These are phyloP conservation scores for Ophiobolus disseminans DNA, from an alignment of 2,329 filamentous ascomycete genomes.

Conservation along the genomic window DNA sequence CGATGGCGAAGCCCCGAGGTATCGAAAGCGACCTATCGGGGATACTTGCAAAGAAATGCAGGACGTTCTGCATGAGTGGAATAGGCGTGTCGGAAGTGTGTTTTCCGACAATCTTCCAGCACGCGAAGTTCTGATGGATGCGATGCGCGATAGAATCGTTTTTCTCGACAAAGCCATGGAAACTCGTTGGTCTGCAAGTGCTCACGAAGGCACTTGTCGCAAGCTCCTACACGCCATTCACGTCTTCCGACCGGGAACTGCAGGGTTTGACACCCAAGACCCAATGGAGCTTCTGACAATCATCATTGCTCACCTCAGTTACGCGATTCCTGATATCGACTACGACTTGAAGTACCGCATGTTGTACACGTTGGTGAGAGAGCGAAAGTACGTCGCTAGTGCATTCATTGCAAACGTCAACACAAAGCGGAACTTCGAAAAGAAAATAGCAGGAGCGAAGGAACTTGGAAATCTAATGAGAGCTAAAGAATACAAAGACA, in stretches of 20 bases:
- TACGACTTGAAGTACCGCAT: constrained; percentile 21
- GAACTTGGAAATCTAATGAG: too few species aligned
- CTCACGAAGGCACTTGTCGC: constrained; percentile 1
- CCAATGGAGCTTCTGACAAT: constrained; percentile 20
- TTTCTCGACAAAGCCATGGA: constrained; percentile 1
- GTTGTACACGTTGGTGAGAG: constrained; percentile 15
- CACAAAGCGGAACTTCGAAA: constrained; percentile 2
- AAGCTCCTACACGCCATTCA: constrained; percentile 21
- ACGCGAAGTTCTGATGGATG: constrained; percentile 10
- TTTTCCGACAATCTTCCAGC: background rate
- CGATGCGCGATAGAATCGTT: constrained; percentile 14
- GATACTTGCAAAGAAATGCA: constrained; percentile 24
- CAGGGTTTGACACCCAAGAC: constrained; percentile 17
- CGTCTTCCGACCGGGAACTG: constrained; percentile 27
- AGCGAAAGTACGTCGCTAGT: constrained; percentile 7
- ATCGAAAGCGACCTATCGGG: background rate
- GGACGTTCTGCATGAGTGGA: constrained; percentile 27
- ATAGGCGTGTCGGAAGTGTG: constrained; percentile 11
- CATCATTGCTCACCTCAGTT: constrained; percentile 25
- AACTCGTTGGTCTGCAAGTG: constrained; percentile 1
- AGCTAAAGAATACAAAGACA: background rate
- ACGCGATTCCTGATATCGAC: constrained; percentile 22
- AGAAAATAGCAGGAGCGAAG: constrained; percentile 4
- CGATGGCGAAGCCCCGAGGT: background rate
- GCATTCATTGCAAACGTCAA: constrained; percentile 7